Conservation (phyloP, 73 alveolate genomes). For the Paramecium sonneborni region DNA sequence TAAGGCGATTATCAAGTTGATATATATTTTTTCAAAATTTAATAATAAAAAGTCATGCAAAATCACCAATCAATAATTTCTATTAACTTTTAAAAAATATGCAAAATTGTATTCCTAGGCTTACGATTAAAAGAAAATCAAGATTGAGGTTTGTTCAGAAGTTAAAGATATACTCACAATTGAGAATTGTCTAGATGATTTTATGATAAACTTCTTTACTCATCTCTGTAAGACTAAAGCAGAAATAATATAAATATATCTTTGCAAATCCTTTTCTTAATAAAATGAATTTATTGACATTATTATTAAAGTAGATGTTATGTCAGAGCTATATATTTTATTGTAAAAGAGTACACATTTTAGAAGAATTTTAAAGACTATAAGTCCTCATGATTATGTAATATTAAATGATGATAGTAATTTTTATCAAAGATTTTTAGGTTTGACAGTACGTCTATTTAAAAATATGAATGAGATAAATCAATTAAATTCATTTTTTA, state of each 20-base stretch:
- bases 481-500: background rate
- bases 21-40: background rate
- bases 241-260: background rate
- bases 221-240: background rate
- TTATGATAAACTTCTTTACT: background rate
- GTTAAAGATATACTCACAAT: background rate
- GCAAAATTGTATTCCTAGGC: background rate
- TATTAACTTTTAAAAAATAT: background rate
- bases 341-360: background rate
- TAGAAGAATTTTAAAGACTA: background rate
- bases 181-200: background rate
- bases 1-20: background rate
- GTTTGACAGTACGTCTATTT: background rate
- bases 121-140: background rate
- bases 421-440: background rate
- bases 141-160: background rate
- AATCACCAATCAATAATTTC: background rate
- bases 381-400: background rate
- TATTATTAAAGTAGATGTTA: background rate
- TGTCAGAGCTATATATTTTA: background rate
- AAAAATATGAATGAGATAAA: background rate
- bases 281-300: background rate
- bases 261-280: background rate
- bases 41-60: background rate
- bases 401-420: background rate